Evolutionary conservation across 768 basidiomycete species (phyloP), one percentile per base, ranked within the genome.

Genomic region (Amanita thiersii): DNA sequence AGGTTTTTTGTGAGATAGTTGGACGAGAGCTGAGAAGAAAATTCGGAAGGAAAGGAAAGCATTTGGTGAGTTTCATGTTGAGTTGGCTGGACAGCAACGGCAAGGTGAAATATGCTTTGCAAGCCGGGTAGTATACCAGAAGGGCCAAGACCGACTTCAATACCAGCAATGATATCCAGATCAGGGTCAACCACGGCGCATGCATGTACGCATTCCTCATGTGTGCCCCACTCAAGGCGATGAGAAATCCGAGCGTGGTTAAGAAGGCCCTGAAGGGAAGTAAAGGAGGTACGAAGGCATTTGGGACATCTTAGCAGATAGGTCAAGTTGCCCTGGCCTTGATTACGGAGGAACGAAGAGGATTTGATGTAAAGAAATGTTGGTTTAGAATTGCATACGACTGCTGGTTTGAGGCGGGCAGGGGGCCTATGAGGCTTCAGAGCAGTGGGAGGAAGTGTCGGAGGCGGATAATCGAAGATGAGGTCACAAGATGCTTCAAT

Each of bases 181-280:
- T 60, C 54, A 31, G 64, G 56, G 39, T 69, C 68, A 4, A 58
- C 48, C 11, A 66, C 59, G 5, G 72, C 68, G 55, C 75, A 75
- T 3, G 70, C 68, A 32, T 65, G 61, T 4, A 75, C 68, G 44
- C 73, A 77, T 37, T 72, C 72, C 30, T 77, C 75, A 43, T 77
- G 75, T 6, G 68, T 70, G 8, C 69, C 72, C 70, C 72, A 77
- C 45, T 69, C 72, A 21, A 68, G 57, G 29, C 50, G 56, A 52
- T 77, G 75, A 4, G 63, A 58, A 23, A 73, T 63, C 9, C 75
- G 68, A 21, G 68, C 72, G 45, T 77, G 75, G 50, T 75, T 75
- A 20, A 73, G 62, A 11, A 77, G 62, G 3, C 73, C 75, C 54
- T 77, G 75, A 1, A 75, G 61, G 4, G 68, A 67, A 3, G 64